phyloP scores from a whole-genome alignment of 108 stramenopile genomes.

The Cyclotella atomus region DNA sequence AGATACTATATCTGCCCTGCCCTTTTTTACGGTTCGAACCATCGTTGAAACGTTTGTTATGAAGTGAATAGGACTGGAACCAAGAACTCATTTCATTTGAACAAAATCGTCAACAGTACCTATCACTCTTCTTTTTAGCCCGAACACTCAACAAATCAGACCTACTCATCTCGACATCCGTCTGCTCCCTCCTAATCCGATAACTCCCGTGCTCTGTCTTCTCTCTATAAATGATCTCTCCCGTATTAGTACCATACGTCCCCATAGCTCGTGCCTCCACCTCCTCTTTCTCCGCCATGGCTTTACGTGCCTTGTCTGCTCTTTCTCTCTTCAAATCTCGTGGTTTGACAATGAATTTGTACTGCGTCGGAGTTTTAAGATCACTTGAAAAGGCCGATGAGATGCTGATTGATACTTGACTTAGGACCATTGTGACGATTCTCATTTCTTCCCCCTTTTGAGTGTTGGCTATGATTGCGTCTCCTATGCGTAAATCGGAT shows the following conservation, averaged over 20 bases:
- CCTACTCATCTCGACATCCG: slow-evolving; percentile 49
- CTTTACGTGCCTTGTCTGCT: slow-evolving; percentile 35
- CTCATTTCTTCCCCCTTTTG: slow-evolving; percentile 66
- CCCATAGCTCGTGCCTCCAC: slow-evolving; percentile 66
- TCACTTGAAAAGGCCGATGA: slow-evolving; percentile 66
- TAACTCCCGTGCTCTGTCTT: slow-evolving; percentile 81
- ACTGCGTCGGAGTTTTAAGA: slow-evolving; percentile 57
- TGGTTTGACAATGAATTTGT: slow-evolving; percentile 72
- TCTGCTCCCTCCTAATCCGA: slow-evolving; percentile 61
- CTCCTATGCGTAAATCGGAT: slow-evolving; percentile 65
- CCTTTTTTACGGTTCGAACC: too few relatives aligned
- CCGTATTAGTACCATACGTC: slow-evolving; percentile 58
- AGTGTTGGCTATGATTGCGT: slow-evolving; percentile 59
- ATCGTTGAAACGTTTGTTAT: too few relatives aligned
- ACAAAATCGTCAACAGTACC: slow-evolving; percentile 61
- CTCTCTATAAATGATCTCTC: slow-evolving; percentile 75
- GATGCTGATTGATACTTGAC: slow-evolving; percentile 60
- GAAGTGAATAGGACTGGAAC: too few relatives aligned
- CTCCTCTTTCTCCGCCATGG: slow-evolving; percentile 48
- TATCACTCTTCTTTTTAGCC: slow-evolving; percentile 82
- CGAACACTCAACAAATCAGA: slow-evolving; percentile 69
- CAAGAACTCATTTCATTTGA: neutral
- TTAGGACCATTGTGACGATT: slow-evolving; percentile 80
- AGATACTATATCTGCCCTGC: neutral
- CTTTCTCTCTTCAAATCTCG: slow-evolving; percentile 50